Percentiles rank a stretch among this genome's conserved stretches.
Evolutionary conservation across 805 yeast species (phyloP).

Genomic region (Debaryomyces maramus): DNA sequence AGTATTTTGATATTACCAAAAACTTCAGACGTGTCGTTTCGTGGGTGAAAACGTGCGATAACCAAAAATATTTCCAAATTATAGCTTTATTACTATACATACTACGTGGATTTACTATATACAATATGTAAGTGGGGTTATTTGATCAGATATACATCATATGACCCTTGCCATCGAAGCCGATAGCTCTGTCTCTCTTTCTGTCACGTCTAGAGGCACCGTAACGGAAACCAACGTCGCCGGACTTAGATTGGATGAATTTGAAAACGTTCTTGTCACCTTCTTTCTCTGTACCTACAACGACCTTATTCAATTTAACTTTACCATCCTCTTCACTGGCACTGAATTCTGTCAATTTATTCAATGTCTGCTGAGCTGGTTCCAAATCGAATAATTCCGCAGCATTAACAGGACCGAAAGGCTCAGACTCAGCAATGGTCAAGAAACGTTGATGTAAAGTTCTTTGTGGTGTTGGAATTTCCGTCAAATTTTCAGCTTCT

Average conservation of each 20-base stretch:
- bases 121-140: conserved; percentile 2
- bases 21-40: conserved; percentile 7
- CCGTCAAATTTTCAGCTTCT: conserved; percentile 77
- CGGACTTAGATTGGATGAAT: conserved; percentile 77
- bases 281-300: conserved; percentile 56
- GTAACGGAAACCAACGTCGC: conserved; percentile 86
- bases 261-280: conserved; percentile 74
- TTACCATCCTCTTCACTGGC: conserved; percentile 45
- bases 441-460: conserved; percentile 79
- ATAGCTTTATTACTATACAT: background rate
- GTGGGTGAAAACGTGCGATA: background rate
- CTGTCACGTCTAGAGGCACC: conserved; percentile 89
- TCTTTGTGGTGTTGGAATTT: conserved; percentile 86
- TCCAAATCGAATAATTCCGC: conserved; percentile 79
- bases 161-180: conserved; percentile 67
- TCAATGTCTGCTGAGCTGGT: conserved; percentile 82
- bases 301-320: conserved; percentile 28
- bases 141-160: conserved; percentile 37
- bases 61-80: background rate
- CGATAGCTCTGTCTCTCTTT: conserved; percentile 77
- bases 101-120: conserved; percentile 6
- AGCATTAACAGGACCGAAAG: conserved; percentile 95
- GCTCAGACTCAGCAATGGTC: conserved; percentile 91
- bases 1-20: background rate
- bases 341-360: conserved; percentile 62